Conservation (phyloP, 768 basidiomycete genomes). For the Mycena rebaudengoi region DNA sequence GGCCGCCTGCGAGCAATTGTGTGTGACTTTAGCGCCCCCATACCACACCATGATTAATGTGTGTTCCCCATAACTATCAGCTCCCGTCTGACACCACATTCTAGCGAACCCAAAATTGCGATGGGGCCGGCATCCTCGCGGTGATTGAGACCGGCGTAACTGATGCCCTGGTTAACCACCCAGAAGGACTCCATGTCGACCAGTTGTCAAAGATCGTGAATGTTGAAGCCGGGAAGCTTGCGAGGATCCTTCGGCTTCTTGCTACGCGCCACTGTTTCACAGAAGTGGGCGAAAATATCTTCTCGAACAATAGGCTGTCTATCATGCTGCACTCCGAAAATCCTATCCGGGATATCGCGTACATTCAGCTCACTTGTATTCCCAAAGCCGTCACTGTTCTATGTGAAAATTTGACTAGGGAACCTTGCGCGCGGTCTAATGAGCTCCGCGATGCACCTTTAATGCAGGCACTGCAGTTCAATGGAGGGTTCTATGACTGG, state of each 20-base stretch:
- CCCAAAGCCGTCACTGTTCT: neutral
- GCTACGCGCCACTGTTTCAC: neutral
- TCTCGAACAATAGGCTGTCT: neutral
- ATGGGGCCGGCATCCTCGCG: neutral
- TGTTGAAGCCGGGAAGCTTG: neutral
- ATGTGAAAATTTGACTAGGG: neutral
- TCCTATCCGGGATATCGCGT: neutral
- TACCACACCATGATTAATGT: neutral
- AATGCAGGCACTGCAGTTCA: neutral
- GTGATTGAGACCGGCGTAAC: neutral
- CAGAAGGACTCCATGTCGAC: neutral
- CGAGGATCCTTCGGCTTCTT: neutral
- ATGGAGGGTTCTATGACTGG: neutral
- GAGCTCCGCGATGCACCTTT: neutral
- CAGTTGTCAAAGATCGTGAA: neutral
- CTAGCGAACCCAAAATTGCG: neutral
- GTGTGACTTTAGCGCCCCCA: neutral
- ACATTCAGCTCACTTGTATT: neutral
- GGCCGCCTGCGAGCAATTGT: neutral
- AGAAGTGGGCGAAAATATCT: neutral
- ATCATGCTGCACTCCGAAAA: neutral
- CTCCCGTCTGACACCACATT: neutral
- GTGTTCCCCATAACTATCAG: neutral
- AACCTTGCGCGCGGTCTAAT: neutral
- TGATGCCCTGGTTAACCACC: neutral